phyloP scores from a whole-genome alignment of 2,329 filamentous ascomycete genomes.

The Bipolaris zeicola region DNA sequence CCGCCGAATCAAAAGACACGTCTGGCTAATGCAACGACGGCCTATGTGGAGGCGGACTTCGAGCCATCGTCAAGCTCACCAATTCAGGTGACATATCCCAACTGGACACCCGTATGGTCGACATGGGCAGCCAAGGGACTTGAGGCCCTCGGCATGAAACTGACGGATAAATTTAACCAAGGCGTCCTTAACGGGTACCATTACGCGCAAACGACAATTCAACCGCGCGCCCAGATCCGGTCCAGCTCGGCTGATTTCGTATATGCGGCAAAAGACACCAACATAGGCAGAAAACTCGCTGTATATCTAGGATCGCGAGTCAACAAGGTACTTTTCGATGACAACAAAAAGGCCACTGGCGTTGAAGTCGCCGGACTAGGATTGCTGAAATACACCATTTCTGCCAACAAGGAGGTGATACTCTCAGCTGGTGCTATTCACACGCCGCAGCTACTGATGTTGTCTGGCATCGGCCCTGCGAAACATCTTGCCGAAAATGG shows the following conservation, averaged over 20 bases:
- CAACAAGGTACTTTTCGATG: constrained; percentile 45
- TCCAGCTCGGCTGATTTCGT: constrained; percentile 1
- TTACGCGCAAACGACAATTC: background rate
- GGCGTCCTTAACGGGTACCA: background rate
- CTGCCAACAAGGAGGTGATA: constrained; percentile 51
- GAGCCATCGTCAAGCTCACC: background rate
- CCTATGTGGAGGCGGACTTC: background rate
- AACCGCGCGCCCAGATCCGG: background rate
- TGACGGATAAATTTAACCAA: background rate
- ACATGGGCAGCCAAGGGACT: constrained; percentile 1
- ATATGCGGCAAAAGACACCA: background rate
- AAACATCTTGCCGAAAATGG: constrained; percentile 19
- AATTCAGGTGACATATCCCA: background rate
- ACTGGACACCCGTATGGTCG: constrained; percentile 2
- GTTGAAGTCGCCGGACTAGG: constrained; percentile 16
- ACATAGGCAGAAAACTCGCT: constrained; percentile 4
- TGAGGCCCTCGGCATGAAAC: background rate
- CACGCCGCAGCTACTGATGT: constrained; percentile 49
- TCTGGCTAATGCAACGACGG: background rate
- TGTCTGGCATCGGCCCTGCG: constrained; percentile 46
- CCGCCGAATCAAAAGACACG: background rate
- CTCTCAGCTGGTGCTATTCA: constrained; percentile 53
- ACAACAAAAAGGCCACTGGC: constrained; percentile 28
- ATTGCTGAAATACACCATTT: constrained; percentile 18
- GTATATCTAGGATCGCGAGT: constrained; percentile 44